These are phyloP conservation scores for Lactifluus hygrophoroides DNA, from an alignment of 768 basidiomycete genomes.

Conservation along the genomic window DNA sequence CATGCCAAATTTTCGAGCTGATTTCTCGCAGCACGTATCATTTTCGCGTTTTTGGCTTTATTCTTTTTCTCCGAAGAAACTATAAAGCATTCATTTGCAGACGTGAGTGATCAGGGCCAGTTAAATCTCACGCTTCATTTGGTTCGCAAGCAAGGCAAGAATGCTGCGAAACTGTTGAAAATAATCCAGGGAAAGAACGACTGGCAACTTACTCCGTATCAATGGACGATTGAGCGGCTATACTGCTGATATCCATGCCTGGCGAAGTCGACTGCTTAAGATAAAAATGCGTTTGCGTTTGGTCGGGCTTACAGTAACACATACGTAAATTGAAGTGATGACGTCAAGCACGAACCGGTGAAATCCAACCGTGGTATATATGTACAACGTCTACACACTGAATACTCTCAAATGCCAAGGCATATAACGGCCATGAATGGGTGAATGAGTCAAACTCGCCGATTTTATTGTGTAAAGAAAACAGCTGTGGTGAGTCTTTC, in stretches of 20 bases:
- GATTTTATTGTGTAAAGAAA: too few relatives aligned
- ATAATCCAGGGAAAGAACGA: background rate
- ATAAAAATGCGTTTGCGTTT: too few relatives aligned
- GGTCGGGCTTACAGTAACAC: too few relatives aligned
- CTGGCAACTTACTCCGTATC: background rate
- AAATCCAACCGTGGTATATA: too few relatives aligned
- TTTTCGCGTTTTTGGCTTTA: background rate
- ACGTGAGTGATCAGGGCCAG: background rate
- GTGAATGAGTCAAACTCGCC: too few relatives aligned
- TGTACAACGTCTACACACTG: too few relatives aligned
- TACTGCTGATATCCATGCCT: background rate
- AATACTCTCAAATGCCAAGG: too few relatives aligned
- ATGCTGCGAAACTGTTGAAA: background rate
- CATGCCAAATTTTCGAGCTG: conserved; percentile 10
- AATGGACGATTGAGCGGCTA: background rate
- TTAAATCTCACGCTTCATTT: conserved; percentile 8
- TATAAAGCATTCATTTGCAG: background rate
- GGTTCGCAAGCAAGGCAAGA: background rate
- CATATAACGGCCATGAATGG: too few relatives aligned
- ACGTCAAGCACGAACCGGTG: too few relatives aligned
- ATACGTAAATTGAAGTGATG: too few relatives aligned
- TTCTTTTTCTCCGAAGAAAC: conserved; percentile 2
- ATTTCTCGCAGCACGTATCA: conserved; percentile 1
- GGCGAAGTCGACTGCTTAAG: background rate
- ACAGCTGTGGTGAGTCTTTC: too few relatives aligned